Conservation (phyloP, 257 asterid genomes). For the Thymus mandschuricus region DNA sequence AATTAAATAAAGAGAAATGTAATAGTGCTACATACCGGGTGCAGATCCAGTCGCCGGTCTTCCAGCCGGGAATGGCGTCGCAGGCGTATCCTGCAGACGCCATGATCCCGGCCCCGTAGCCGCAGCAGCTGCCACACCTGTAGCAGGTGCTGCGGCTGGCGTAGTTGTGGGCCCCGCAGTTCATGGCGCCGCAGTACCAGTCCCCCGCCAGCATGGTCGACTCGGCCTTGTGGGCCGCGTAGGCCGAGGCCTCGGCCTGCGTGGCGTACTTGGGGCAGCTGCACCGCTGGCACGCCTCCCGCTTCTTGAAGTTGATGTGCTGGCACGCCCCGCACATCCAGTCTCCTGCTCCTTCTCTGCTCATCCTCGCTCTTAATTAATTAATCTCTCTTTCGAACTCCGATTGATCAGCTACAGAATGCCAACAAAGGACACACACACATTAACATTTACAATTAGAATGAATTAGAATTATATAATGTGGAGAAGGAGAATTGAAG, state of each 20-base stretch:
- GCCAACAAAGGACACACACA: too few relatives aligned
- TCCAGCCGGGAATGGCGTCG: conserved; percentile 84
- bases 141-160: conserved; percentile 81
- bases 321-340: conserved; percentile 93
- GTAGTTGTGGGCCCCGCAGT: conserved; percentile 82
- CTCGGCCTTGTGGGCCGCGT: conserved; percentile 43
- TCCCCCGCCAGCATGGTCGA: conserved; percentile 65
- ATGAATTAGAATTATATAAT: too few relatives aligned
- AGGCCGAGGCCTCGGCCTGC: conserved; percentile 48
- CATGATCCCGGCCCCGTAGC: conserved; percentile 46
- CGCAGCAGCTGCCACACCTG: conserved; percentile 59
- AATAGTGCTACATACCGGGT: conserved; percentile 36
- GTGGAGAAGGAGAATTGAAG: not conserved
- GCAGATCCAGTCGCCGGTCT: conserved; percentile 91
- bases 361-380: conserved; percentile 39
- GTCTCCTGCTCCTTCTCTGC: conserved; percentile 60
- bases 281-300: conserved; percentile 79
- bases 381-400: too few relatives aligned
- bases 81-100: conserved; percentile 51
- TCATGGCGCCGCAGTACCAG: conserved; percentile 67
- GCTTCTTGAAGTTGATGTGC: conserved; percentile 73
- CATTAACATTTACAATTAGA: too few relatives aligned
- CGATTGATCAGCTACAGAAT: too few relatives aligned
- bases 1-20: not conserved
- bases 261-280: conserved; percentile 74